phyloP scores from a whole-genome alignment of 306 rosid species.

The Glycine latifolia region DNA sequence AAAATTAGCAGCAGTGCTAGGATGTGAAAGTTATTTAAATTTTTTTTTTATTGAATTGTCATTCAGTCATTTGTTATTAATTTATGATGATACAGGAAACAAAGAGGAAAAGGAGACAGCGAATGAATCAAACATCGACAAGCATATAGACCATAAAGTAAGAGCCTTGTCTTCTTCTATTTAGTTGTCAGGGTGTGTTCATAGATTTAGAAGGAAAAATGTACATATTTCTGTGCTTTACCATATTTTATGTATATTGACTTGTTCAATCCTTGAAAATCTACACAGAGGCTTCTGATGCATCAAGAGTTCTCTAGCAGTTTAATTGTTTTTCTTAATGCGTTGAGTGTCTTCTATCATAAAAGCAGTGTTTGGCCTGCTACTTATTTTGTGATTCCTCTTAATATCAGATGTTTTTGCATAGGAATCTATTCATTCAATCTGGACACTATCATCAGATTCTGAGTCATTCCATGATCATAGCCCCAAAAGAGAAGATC shows the following conservation, averaged over 20 bases:
- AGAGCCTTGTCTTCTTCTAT: conserved; percentile 40
- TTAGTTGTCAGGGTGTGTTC: background rate
- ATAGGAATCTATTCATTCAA: conserved; percentile 64
- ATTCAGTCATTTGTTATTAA: conserved; percentile 24
- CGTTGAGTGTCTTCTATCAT: background rate
- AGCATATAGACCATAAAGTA: conserved; percentile 51
- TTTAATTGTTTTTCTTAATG: background rate
- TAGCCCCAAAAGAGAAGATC: conserved; percentile 54
- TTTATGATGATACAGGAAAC: conserved; percentile 54
- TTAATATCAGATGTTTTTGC: conserved; percentile 39
- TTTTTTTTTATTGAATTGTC: conserved; percentile 30
- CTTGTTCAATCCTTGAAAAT: background rate
- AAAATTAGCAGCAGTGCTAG: background rate
- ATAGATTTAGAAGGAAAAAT: conserved; percentile 1
- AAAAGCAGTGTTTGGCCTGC: conserved; percentile 7
- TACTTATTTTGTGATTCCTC: conserved; percentile 40
- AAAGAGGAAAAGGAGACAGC: conserved; percentile 37
- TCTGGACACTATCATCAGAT: conserved; percentile 77
- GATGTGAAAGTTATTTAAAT: conserved; percentile 18
- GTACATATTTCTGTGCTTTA: conserved; percentile 29
- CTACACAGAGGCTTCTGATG: conserved; percentile 8
- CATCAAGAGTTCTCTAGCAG: background rate
- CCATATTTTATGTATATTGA: conserved; percentile 3
- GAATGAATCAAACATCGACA: conserved; percentile 46
- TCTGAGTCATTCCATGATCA: conserved; percentile 64